Conservation (phyloP, 192 early-diverging fungal species). For the Entomortierella lignicola region DNA sequence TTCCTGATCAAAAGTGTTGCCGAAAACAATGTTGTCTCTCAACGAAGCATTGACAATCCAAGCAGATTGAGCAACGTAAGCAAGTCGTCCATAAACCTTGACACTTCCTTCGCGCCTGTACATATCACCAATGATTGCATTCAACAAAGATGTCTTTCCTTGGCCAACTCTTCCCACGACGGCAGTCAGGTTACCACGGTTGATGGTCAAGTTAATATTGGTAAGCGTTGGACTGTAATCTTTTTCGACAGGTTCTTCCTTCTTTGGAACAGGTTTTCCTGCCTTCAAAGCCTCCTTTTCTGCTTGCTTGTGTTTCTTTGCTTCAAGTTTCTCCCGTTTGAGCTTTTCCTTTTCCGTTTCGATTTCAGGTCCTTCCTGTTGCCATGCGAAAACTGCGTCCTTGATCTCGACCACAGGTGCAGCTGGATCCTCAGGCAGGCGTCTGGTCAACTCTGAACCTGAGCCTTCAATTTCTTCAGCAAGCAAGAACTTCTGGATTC, state of each 20-base stretch:
- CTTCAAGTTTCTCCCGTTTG: slow-evolving; percentile 9
- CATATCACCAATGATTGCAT: slow-evolving; percentile 88
- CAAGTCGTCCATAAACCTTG: slow-evolving; percentile 67
- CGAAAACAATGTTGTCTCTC: slow-evolving; percentile 93
- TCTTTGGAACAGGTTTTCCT: slow-evolving; percentile 20
- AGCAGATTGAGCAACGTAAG: slow-evolving; percentile 71
- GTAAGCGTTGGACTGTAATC: slow-evolving; percentile 27
- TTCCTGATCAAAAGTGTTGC: slow-evolving; percentile 72
- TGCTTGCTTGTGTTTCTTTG: slow-evolving; percentile 19
- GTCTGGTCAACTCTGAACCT: slow-evolving; percentile 15
- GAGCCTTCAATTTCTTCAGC: slow-evolving; percentile 27
- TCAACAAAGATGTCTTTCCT: slow-evolving; percentile 65
- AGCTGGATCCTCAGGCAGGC: slow-evolving; percentile 19
- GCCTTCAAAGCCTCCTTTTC: slow-evolving; percentile 31
- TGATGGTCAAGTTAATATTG: slow-evolving; percentile 42
- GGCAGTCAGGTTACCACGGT: slow-evolving; percentile 36
- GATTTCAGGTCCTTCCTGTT: slow-evolving; percentile 18
- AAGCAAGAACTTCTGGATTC: slow-evolving; percentile 41
- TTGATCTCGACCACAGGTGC: slow-evolving; percentile 30
- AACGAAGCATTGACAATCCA: slow-evolving; percentile 97
- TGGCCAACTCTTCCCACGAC: slow-evolving; percentile 53
- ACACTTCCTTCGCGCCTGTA: slow-evolving; percentile 72
- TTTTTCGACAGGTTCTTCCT: slow-evolving; percentile 12
- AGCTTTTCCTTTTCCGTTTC: slow-evolving; percentile 31
- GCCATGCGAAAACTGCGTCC: slow-evolving; percentile 41